Conservation (phyloP, 768 basidiomycete genomes). For the Daedalea quercina region DNA sequence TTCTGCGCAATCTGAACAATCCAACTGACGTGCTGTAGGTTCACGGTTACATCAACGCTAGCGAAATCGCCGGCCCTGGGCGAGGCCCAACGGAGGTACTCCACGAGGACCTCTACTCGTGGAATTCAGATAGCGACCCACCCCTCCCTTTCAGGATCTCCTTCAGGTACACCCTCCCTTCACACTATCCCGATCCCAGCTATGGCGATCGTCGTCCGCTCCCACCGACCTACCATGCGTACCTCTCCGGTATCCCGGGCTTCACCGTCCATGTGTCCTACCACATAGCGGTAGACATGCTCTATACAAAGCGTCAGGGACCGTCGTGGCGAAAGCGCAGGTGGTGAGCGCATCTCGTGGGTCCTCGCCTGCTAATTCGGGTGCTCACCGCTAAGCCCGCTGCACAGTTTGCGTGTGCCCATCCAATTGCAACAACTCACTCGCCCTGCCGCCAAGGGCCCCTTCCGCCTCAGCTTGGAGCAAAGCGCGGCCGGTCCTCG, state of each 20-base stretch:
- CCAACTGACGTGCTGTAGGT: conserved; percentile 11
- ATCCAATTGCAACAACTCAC: conserved; percentile 16
- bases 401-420: conserved; percentile 14
- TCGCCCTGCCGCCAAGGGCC: conserved; percentile 14
- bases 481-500: conserved; percentile 11
- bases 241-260: conserved; percentile 17
- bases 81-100: conserved; percentile 8
- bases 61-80: conserved; percentile 22
- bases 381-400: neutral
- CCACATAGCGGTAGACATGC: conserved; percentile 15
- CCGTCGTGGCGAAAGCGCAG: conserved; percentile 16
- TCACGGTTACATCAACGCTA: conserved; percentile 20
- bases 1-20: neutral
- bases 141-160: conserved; percentile 17
- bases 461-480: conserved; percentile 11
- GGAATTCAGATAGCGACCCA: conserved; percentile 12
- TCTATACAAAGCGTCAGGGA: conserved; percentile 10
- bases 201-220: conserved; percentile 11
- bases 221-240: conserved; percentile 18
- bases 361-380: neutral
- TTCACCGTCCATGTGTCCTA: conserved; percentile 19
- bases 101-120: conserved; percentile 14
- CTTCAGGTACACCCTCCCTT: conserved; percentile 19
- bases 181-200: conserved; percentile 10
- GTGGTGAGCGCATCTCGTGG: conserved; percentile 3